These are phyloP conservation scores for Quercus tomentella DNA, from an alignment of 331 rosid genomes.

Conservation along the genomic window DNA sequence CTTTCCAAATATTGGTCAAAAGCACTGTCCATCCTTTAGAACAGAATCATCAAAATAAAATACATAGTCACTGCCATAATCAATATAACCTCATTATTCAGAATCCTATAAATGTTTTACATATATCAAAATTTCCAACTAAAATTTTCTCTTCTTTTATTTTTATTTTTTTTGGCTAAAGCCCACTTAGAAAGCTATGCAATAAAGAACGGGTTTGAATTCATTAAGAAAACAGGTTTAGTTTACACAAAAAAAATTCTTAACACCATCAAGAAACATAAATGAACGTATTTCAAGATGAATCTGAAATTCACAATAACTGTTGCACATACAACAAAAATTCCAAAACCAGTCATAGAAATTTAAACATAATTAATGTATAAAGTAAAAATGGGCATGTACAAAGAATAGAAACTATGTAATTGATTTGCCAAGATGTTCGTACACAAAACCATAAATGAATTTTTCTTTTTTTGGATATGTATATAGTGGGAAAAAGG, in stretches of 20 bases:
- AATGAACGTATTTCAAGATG: background rate
- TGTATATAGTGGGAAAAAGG: no score
- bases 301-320: background rate
- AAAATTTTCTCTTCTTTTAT: no score
- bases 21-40: background rate
- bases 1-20: background rate
- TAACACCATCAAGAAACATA: background rate
- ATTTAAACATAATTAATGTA: background rate
- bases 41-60: background rate
- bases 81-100: background rate
- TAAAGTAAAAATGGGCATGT: background rate
- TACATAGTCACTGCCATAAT: background rate
- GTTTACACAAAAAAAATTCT: background rate
- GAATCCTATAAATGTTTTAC: background rate
- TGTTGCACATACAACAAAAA: background rate
- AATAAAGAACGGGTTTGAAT: background rate
- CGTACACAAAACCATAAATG: background rate
- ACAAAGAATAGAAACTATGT: background rate
- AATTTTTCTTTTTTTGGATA: no score
- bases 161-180: no score
- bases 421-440: background rate
- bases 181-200: background rate
- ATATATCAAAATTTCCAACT: background rate
- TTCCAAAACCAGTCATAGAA: background rate
- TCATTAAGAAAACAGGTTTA: background rate